Conservation (phyloP, 148 eudicot species). For the Chenopodium quinoa region DNA sequence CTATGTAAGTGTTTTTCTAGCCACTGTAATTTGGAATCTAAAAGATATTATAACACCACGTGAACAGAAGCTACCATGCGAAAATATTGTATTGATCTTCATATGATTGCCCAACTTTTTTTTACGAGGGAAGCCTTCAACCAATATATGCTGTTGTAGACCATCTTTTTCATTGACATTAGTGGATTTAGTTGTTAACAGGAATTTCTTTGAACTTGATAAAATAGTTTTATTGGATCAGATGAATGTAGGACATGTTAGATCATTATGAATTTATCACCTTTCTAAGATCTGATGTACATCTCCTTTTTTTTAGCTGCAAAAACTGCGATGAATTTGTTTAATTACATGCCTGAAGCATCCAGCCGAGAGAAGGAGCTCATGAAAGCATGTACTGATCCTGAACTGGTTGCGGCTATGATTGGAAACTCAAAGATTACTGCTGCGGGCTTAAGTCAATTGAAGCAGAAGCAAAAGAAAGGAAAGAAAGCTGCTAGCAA, state of each 20-base stretch:
- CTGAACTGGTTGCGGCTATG: conserved; percentile 90
- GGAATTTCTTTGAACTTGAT: background rate
- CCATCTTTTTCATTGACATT: background rate
- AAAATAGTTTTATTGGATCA: background rate
- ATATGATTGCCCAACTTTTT: background rate
- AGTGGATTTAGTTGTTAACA: background rate
- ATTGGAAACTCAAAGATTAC: conserved; percentile 81
- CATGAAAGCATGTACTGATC: conserved; percentile 98
- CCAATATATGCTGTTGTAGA: background rate
- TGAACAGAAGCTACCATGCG: background rate
- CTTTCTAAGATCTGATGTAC: background rate
- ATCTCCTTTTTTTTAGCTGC: conserved; percentile 55
- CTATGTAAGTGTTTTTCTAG: background rate
- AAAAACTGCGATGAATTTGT: conserved; percentile 86
- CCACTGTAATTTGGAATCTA: background rate
- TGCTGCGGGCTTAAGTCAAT: conserved; percentile 78
- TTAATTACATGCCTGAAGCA: conserved; percentile 77
- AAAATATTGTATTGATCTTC: background rate
- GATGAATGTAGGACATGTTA: background rate
- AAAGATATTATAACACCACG: background rate
- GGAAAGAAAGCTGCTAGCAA: conserved; percentile 68
- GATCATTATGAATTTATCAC: background rate
- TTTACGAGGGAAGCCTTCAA: background rate
- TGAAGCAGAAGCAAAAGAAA: conserved; percentile 96
- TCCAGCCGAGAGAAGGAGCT: conserved; percentile 80